Base-by-base conservation (phyloP, 108 stramenopile species). In the Cyclotella atomus region DNA sequence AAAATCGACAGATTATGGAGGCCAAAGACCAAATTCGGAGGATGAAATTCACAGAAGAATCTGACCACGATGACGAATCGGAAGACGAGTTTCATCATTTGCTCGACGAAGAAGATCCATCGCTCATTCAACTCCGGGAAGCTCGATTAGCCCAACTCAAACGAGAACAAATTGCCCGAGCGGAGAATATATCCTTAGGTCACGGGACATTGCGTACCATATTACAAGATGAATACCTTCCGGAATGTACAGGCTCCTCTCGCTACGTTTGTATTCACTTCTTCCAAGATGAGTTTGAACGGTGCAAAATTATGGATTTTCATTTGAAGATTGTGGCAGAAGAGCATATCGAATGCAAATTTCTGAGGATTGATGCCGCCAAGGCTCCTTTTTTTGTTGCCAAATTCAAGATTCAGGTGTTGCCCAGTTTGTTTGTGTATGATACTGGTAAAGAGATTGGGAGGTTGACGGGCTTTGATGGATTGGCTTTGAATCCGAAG, bases 301-400 rank as follows among this genome's bases (percentile, higher is more conserved):
- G 91, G 25, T 97, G 95, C 66, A 92, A 95, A 71, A 88, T 99
- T 64, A 97, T 99, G 97, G 95, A 98, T 65, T 91, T 92, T 73
- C 97, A 98, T 71, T 79, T 99, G 47, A 85, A 85, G 30, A 70
- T 89, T 15, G 82, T 97, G 17, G 92, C 89, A 0, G 54, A 64
- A 29, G 53, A 72, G 32, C 97, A 98, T 79, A 44, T 92, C 17
- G 86, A 91, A 52, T 88, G 93, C 62, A 98, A 98, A 65, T 96
- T 98, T 67, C 64, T 99, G 19, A 84, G 95, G 19, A 87, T 98
- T 27, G 91, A 98, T 71, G 97, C 97, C 0, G 89, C 89, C 62
- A 99, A 98, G 86, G 89, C 97, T 16, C 99, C 97, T 1, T 99
- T 99, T 77, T 99, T 99, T 82, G 97, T 97, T 8, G 59, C 81